Percentiles rank a stretch among this genome's conserved stretches.
These are phyloP conservation scores for Monosporozyma yasuniensis DNA, from an alignment of 805 yeast species.

Conservation along the genomic window DNA sequence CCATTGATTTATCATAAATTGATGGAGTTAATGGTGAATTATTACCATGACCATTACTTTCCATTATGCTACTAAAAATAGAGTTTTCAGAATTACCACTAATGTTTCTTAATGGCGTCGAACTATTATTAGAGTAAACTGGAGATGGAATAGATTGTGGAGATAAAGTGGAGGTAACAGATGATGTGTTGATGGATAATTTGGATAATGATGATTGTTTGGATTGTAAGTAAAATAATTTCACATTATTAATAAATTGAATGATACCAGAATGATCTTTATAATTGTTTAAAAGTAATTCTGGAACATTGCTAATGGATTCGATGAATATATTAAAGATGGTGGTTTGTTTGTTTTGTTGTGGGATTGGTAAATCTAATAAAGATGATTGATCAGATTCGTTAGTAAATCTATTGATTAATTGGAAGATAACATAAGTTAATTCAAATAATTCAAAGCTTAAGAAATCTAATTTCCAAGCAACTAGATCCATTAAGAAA, in stretches of 20 bases:
- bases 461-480: slow-evolving; percentile 38
- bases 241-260: slow-evolving; percentile 18
- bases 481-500: slow-evolving; percentile 40
- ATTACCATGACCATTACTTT: slow-evolving; percentile 6
- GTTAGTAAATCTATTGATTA: slow-evolving; percentile 24
- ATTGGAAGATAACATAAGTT: slow-evolving; percentile 25
- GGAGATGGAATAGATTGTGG: slow-evolving; percentile 23
- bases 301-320: slow-evolving; percentile 20
- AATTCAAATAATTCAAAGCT: slow-evolving; percentile 26
- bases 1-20: slow-evolving; percentile 14
- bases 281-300: slow-evolving; percentile 18
- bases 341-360: slow-evolving; percentile 17
- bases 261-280: slow-evolving; percentile 18
- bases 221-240: slow-evolving; percentile 2
- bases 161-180: slow-evolving; percentile 3
- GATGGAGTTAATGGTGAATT: slow-evolving; percentile 30
- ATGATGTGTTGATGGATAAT: slow-evolving; percentile 5
- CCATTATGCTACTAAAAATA: slow-evolving; percentile 20
- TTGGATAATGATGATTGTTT: slow-evolving; percentile 11
- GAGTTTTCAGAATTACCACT: slow-evolving; percentile 28
- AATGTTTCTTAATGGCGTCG: slow-evolving; percentile 28
- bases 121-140: slow-evolving; percentile 21
- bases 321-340: slow-evolving; percentile 19
- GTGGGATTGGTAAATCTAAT: slow-evolving; percentile 17
- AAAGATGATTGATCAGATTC: slow-evolving; percentile 26